Percentiles rank a stretch among this genome's conserved stretches.
phyloP scores from a whole-genome alignment of 169 alveolate species.

The Plasmodium gonderi region DNA sequence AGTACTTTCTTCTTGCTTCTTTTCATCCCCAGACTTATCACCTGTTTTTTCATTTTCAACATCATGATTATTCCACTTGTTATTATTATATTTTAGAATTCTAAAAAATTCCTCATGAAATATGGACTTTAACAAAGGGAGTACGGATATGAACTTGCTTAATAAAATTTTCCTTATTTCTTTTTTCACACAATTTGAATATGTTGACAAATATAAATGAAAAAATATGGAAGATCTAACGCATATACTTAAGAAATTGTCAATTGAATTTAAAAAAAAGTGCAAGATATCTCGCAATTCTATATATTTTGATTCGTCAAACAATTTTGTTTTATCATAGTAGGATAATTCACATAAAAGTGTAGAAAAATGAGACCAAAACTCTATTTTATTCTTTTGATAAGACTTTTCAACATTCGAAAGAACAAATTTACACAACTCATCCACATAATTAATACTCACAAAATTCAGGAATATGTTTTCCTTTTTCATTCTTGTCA shows the following conservation, averaged over 20 bases:
- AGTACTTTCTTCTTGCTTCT: not conserved
- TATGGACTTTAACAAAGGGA: constrained; percentile 45
- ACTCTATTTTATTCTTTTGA: constrained; percentile 34
- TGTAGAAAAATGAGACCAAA: constrained; percentile 27
- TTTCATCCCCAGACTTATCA: not conserved
- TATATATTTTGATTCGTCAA: not conserved
- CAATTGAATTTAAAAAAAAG: constrained; percentile 59
- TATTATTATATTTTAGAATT: constrained; percentile 56
- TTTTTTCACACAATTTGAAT: constrained; percentile 46
- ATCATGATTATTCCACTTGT: not conserved
- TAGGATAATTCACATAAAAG: constrained; percentile 3
- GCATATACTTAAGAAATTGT: constrained; percentile 60
- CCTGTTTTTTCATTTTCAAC: not conserved
- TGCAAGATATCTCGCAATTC: constrained; percentile 30
- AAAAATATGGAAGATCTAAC: constrained; percentile 64
- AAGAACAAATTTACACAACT: constrained; percentile 37
- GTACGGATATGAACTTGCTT: constrained; percentile 23
- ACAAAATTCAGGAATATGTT: constrained; percentile 46
- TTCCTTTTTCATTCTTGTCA: constrained; percentile 22
- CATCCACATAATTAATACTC: constrained; percentile 51
- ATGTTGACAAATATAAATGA: constrained; percentile 46
- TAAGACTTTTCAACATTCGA: constrained; percentile 29
- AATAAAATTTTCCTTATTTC: constrained; percentile 30
- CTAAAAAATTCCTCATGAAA: constrained; percentile 70
- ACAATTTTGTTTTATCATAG: constrained; percentile 22